Evolutionary conservation across 164 flowering plant species (phyloP), one percentile per base, ranked within the genome.

Genomic region (Nelumbo lutea): DNA sequence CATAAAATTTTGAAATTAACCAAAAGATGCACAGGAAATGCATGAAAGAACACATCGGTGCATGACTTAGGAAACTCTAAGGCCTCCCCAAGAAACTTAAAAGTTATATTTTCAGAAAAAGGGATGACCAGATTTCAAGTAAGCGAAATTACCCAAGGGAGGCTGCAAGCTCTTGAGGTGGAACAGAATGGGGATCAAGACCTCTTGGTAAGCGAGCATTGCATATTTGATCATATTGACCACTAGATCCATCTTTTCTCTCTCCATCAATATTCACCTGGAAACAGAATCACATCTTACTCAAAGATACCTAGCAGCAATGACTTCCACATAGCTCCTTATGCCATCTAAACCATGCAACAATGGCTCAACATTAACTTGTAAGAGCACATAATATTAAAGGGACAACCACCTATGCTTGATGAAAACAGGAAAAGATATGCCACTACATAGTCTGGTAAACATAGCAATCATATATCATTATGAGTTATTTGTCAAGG

Each of bases 111-210:
- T 45, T 3, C 45, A 63, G 44, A 42, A 3, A 41, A 11, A 42
- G 43, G 44, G 6, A 41, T 43, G 48, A 10, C 27, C 46, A 42
- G 27, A 46, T 56, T 53, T 15, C n/a, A 40, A 71, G 47, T 4
- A 50, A 62, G 47, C 15, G 41, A 56, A 71, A 50, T 64, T 86
- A 96, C 99, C 99, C 99, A 73, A 96, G 73, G 13, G 99, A 91
- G 50, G 95, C 96, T 67, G 92, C 88, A 76, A 96, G 99, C 84
- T 96, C 99, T 60, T 88, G 87, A 39, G 93, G 78, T 61, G 93
- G 91, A 79, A 96, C 93, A 72, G 97, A 93, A 75, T 91, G 99
- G 42, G 99, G 97, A 78, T 96, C 95, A 70, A 91, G 90, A 27
- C 97, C 97, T 80, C 84, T 84, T 60, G 99, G 99, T 70, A 96